These are phyloP conservation scores for Heliamphora pulchella DNA, from an alignment of 179 eudicot species.

Conservation along the genomic window DNA sequence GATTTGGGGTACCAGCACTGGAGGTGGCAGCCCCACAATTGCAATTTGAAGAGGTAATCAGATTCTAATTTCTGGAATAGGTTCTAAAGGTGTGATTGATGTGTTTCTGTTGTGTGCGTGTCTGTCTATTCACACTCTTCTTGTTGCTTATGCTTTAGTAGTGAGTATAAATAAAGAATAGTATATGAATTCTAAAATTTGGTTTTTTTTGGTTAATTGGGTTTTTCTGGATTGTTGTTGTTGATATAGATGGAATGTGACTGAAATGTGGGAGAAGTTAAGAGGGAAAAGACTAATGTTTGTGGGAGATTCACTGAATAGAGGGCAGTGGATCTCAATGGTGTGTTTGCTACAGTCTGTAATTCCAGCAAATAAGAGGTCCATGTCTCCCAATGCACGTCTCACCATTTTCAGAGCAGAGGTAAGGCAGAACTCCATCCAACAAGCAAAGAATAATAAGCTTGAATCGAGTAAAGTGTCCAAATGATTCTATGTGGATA, in stretches of 20 bases:
- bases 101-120: background rate
- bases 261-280: conserved; percentile 79
- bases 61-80: background rate
- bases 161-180: background rate
- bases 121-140: background rate
- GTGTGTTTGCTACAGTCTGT: conserved; percentile 77
- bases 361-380: conserved; percentile 60
- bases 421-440: conserved; percentile 35
- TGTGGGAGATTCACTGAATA: conserved; percentile 89
- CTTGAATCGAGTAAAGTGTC: background rate
- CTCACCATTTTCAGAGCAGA: conserved; percentile 83
- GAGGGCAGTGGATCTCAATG: conserved; percentile 98
- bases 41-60: conserved; percentile 71
- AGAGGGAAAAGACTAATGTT: conserved; percentile 84
- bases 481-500: background rate
- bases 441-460: background rate
- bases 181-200: background rate
- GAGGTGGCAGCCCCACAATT: conserved; percentile 91
- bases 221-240: conserved; percentile 1
- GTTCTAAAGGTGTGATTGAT: background rate
- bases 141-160: background rate
- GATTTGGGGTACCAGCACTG: conserved; percentile 68
- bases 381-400: conserved; percentile 85
- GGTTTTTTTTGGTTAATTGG: conserved; percentile 7
- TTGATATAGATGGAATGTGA: conserved; percentile 59